These are phyloP conservation scores for Starmera stellimalicola DNA, from an alignment of 1,139 yeast species.

Conservation along the genomic window DNA sequence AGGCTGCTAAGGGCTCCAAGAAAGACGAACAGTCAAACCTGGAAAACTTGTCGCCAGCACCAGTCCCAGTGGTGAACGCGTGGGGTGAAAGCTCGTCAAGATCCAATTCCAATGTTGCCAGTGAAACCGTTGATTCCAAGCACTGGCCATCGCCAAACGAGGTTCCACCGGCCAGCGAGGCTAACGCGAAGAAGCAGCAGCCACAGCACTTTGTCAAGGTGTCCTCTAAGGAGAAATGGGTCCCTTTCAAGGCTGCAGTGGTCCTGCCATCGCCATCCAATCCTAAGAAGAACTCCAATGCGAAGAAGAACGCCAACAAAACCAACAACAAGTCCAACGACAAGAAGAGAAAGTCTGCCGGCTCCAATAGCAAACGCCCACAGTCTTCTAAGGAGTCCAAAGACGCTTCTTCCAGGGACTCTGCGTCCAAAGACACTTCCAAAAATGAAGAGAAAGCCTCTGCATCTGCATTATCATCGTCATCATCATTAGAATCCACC, in stretches of 20 bases:
- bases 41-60: slow-evolving; percentile 68
- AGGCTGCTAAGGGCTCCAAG: slow-evolving; percentile 17
- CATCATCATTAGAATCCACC: slow-evolving; percentile 3
- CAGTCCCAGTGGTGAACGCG: slow-evolving; percentile 60
- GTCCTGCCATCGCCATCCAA: slow-evolving; percentile 24
- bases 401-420: not conserved
- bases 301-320: slow-evolving; percentile 19
- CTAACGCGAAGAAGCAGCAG: slow-evolving; percentile 17
- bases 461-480: not conserved
- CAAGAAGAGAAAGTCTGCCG: not conserved
- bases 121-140: slow-evolving; percentile 31
- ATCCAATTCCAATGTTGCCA: slow-evolving; percentile 23
- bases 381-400: not conserved
- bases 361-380: not conserved
- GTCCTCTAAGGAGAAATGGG: slow-evolving; percentile 76
- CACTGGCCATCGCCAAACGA: slow-evolving; percentile 56
- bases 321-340: slow-evolving; percentile 8
- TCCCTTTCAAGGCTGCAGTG: slow-evolving; percentile 74
- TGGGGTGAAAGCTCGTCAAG: slow-evolving; percentile 45
- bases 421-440: not conserved
- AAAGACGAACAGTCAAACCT: slow-evolving; percentile 14
- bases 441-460: not conserved
- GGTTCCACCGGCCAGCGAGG: slow-evolving; percentile 8
- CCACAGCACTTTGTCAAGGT: slow-evolving; percentile 26
- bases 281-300: slow-evolving; percentile 8